Evolutionary conservation across 108 stramenopile species (phyloP).

Genomic region (Cyclostephanos tholiformis): DNA sequence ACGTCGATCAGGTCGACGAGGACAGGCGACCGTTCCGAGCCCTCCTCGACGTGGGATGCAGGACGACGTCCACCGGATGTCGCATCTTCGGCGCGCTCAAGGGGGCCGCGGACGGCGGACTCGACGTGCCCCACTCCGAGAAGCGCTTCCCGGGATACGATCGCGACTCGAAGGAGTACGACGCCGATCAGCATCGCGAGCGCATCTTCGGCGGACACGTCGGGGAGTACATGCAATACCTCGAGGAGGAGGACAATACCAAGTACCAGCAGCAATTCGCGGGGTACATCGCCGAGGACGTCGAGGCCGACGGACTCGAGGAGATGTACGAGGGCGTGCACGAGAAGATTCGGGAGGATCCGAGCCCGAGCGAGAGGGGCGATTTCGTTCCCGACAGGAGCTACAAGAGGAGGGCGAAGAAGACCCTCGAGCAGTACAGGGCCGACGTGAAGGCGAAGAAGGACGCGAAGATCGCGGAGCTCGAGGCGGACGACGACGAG

Average conservation of each 20-base stretch:
- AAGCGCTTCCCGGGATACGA: conserved; percentile 99
- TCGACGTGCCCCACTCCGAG: conserved; percentile 96
- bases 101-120: conserved; percentile 98
- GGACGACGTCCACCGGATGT: conserved; percentile 94
- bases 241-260: conserved; percentile 96
- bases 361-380: conserved; percentile 82
- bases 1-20: conserved; percentile 97
- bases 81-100: conserved; percentile 97
- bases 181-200: conserved; percentile 96
- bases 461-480: conserved; percentile 90
- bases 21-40: conserved; percentile 98
- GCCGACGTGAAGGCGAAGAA: conserved; percentile 93
- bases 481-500: conserved; percentile 82
- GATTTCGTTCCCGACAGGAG: conserved; percentile 88
- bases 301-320: conserved; percentile 89
- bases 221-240: conserved; percentile 97
- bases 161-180: conserved; percentile 96
- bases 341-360: conserved; percentile 97
- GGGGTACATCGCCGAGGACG: conserved; percentile 75
- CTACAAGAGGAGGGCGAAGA: conserved; percentile 93
- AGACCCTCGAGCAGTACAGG: conserved; percentile 93
- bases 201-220: conserved; percentile 98
- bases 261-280: conserved; percentile 94
- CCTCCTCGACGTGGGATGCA: conserved; percentile 95
- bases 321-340: conserved; percentile 91